phyloP scores from a whole-genome alignment of 2,329 filamentous ascomycete species.

The Cladophialophora chaetospira region DNA sequence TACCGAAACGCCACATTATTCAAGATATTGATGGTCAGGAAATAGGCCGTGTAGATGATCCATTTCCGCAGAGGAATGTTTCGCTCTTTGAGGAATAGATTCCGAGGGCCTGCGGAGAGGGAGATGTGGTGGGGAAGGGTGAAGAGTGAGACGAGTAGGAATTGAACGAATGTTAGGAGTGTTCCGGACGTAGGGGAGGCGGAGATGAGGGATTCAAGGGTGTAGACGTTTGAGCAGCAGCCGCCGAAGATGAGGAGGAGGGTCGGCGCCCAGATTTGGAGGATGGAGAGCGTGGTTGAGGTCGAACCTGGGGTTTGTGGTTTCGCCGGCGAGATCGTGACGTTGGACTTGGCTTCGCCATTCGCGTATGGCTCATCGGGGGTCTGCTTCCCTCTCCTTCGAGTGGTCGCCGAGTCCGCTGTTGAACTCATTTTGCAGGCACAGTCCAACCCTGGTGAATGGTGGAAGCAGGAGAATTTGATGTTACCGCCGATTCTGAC shows the following conservation, averaged over 20 bases:
- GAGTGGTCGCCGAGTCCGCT: no score
- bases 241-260: constrained; percentile 89
- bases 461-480: no score
- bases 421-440: no score
- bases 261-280: constrained; percentile 52
- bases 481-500: no score
- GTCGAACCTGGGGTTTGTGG: no score
- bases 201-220: constrained; percentile 90
- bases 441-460: no score
- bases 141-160: constrained; percentile 76
- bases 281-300: constrained; percentile 11
- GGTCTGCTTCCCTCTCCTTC: no score
- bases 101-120: constrained; percentile 52
- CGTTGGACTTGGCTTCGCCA: background rate
- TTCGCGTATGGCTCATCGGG: no score
- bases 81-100: constrained; percentile 74
- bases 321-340: background rate
- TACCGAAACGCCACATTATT: constrained; percentile 99
- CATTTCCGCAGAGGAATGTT: constrained; percentile 82
- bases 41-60: constrained; percentile 84
- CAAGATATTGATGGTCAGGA: constrained; percentile 90
- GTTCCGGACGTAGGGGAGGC: constrained; percentile 81
- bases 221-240: constrained; percentile 95
- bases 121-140: constrained; percentile 78
- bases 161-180: constrained; percentile 87